A percentile compares a stretch with the other conserved stretches of the same genome.
These are phyloP conservation scores for Penicillium roqueforti DNA, from an alignment of 495 filamentous ascomycete genomes.

Conservation along the genomic window DNA sequence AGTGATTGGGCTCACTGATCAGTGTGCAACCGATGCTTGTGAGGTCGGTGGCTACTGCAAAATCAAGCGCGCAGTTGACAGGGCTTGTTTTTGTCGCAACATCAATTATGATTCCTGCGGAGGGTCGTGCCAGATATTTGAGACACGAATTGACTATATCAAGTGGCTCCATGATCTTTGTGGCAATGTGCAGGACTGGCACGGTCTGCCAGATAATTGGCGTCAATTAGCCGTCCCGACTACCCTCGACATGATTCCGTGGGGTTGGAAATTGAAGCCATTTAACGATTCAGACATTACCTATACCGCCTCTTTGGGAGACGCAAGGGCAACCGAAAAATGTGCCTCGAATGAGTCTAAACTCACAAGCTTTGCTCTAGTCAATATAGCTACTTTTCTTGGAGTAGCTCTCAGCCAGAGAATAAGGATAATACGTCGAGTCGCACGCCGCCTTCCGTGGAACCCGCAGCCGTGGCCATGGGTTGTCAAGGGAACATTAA, in stretches of 20 bases:
- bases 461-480: conserved; percentile 6
- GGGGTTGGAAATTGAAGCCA: conserved; percentile 14
- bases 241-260: conserved; percentile 14
- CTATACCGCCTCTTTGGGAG: background rate
- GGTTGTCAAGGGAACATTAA: conserved; percentile 11
- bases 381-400: conserved; percentile 13
- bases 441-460: background rate
- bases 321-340: background rate
- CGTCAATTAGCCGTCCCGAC: conserved; percentile 14
- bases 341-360: conserved; percentile 12
- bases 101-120: conserved; percentile 16
- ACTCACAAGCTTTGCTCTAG: conserved; percentile 12
- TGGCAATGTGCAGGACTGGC: conserved; percentile 13
- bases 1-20: no score
- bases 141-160: conserved; percentile 14
- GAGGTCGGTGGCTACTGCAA: no score
- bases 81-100: conserved; percentile 15
- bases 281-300: conserved; percentile 5
- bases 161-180: conserved; percentile 18
- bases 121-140: conserved; percentile 16
- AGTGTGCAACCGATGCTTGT: no score
- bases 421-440: conserved; percentile 1
- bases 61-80: no score
- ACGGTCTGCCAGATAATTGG: conserved; percentile 17
- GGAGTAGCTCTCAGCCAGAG: conserved; percentile 7